These are phyloP conservation scores for Solanum piurae DNA, from an alignment of 257 asterid genomes.

Conservation along the genomic window DNA sequence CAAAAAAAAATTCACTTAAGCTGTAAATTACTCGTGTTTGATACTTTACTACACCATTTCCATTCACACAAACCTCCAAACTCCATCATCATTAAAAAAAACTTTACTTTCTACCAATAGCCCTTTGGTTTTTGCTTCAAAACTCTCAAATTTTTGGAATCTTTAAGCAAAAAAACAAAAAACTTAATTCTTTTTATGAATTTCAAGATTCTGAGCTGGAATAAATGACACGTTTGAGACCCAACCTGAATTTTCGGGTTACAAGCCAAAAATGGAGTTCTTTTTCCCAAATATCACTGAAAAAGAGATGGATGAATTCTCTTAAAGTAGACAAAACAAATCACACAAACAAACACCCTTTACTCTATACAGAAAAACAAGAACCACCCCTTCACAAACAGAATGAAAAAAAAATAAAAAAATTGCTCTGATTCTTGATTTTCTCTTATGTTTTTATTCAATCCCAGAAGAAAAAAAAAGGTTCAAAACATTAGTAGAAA, in stretches of 20 bases:
- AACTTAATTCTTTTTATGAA: background rate
- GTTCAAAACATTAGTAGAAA: background rate
- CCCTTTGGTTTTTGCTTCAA: background rate
- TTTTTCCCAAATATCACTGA: background rate
- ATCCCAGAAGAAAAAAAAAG: background rate
- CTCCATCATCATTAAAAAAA: conserved; percentile 2
- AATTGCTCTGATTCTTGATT: background rate
- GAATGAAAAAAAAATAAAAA: background rate
- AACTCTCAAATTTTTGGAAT: background rate
- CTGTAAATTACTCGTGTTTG: conserved; percentile 7
- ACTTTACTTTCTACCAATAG: background rate
- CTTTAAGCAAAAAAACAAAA: background rate
- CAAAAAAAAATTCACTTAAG: background rate
- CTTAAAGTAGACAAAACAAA: background rate
- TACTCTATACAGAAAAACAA: background rate
- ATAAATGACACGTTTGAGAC: background rate
- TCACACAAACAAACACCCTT: background rate
- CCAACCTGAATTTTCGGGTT: background rate
- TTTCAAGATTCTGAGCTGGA: background rate
- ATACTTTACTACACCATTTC: conserved; percentile 6
- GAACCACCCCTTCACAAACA: background rate
- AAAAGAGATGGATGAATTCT: background rate
- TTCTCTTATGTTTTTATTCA: background rate
- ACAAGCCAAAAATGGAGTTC: background rate
- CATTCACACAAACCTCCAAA: conserved; percentile 12